These are phyloP conservation scores for Thelonectria rubi DNA, from an alignment of 2,329 filamentous ascomycete species.

Conservation along the genomic window DNA sequence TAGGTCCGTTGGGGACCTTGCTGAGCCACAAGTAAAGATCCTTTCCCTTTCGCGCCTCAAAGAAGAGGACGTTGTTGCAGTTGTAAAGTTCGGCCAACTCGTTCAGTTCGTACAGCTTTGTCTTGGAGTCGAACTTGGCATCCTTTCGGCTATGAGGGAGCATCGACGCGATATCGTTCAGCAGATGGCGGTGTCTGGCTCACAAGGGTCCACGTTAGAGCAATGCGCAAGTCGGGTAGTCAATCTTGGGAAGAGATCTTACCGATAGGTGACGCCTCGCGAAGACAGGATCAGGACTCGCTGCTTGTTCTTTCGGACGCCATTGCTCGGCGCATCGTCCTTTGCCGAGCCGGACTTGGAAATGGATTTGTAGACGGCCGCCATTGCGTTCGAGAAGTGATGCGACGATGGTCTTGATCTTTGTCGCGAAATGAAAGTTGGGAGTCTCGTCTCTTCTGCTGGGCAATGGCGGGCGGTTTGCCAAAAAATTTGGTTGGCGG, in stretches of 20 bases:
- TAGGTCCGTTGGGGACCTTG: slow-evolving; percentile 79
- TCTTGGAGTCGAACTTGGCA: slow-evolving; percentile 96
- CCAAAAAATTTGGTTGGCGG: slow-evolving; percentile 44
- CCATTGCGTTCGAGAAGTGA: slow-evolving; percentile 55
- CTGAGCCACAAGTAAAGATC: slow-evolving; percentile 95
- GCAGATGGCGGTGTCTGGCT: slow-evolving; percentile 87
- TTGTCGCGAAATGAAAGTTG: slow-evolving; percentile 28
- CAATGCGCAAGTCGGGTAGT: slow-evolving; percentile 20
- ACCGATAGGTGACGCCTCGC: slow-evolving; percentile 90
- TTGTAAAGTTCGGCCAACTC: slow-evolving; percentile 82
- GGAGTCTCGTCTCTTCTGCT: slow-evolving; percentile 34
- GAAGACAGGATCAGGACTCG: slow-evolving; percentile 91
- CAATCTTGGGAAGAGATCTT: slow-evolving; percentile 38
- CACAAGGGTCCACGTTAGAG: slow-evolving; percentile 25
- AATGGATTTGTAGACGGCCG: slow-evolving; percentile 78
- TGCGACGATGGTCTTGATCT: slow-evolving; percentile 29
- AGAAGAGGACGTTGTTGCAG: slow-evolving; percentile 94
- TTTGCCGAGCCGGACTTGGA: slow-evolving; percentile 66
- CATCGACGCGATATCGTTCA: slow-evolving; percentile 87
- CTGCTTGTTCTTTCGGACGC: slow-evolving; percentile 71
- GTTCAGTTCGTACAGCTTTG: slow-evolving; percentile 83
- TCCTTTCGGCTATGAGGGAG: slow-evolving; percentile 94
- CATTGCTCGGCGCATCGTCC: slow-evolving; percentile 58
- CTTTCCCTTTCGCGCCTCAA: slow-evolving; percentile 92
- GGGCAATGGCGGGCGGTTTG: slow-evolving; percentile 34